Evolutionary conservation across 2,329 filamentous ascomycete species (phyloP), one percentile per base, ranked within the genome.

Genomic region (Byssochlamys sp.): DNA sequence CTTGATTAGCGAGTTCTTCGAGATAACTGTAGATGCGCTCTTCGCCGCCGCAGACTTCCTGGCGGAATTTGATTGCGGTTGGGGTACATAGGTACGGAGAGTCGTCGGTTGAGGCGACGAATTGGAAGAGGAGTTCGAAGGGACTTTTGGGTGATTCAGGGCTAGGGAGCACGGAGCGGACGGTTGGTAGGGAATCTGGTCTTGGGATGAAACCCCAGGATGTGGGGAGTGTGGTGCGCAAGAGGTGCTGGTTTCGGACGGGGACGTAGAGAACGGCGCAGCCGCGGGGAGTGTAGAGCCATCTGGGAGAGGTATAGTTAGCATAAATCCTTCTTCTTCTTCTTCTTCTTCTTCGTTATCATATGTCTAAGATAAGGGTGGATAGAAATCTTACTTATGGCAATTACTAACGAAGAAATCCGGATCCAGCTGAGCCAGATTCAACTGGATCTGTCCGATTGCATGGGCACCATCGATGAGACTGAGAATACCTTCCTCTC

Each of bases 361-460:
- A n/a, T 7, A n/a, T 19, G 27, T 51, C 11, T 45, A 14, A 45
- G 14, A 5, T 49, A 19, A 12, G 53, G 19, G 39, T 11, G 27
- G n/a, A 4, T 24, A 51, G 3, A 0, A 55, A 0, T 56, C 64
- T 55, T 68, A 75, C 72, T 95, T 95, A 77, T 95, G 89, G 65
- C 85, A 89, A 71, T 96, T 96, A 57, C 81, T 87, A 12, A 92
- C 81, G 67, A 95, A 89, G 75, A 95, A 96, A 71, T 96, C 91
- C 0, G 90, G 86, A 61, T 91, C 82, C 2, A 91, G 75, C 3
- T 74, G 71, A 0, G 69, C 62, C 12, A 96, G 73, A 70, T 95
- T 83, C 6, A 96, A 71, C 0, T 81, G 78, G 6, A 96, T 80
- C 72, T 94, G 87, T 1, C 92, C 92, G 26, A 95, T 75, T 1